Conservation (phyloP, 306 rosid species). For the Castanea crenata region DNA sequence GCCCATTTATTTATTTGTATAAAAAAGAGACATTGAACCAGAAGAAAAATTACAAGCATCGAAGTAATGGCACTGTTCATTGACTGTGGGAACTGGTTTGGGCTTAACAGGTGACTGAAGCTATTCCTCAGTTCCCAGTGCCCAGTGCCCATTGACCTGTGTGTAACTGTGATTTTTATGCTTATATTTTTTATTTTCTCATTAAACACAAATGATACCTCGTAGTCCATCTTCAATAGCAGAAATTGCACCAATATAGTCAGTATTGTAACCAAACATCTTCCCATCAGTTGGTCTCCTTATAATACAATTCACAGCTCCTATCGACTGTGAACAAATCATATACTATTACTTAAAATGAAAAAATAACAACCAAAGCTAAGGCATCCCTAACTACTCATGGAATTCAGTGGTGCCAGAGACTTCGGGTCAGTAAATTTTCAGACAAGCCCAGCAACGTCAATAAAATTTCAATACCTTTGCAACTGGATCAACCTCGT, state of each 20-base stretch:
- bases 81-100: too few relatives aligned
- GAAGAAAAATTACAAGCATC: too few relatives aligned
- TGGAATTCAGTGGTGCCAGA: neutral
- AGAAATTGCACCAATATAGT: conserved; percentile 81
- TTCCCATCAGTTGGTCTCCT: conserved; percentile 82
- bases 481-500: conserved; percentile 90
- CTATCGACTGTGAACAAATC: conserved; percentile 58
- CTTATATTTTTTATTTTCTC: neutral
- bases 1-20: too few relatives aligned
- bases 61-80: too few relatives aligned
- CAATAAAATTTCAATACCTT: conserved; percentile 51
- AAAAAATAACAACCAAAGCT: conserved; percentile 9
- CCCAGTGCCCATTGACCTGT: too few relatives aligned
- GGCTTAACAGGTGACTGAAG: too few relatives aligned
- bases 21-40: too few relatives aligned
- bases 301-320: conserved; percentile 82
- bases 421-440: neutral
- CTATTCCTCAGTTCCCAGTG: too few relatives aligned
- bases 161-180: neutral
- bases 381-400: neutral
- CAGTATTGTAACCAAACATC: conserved; percentile 81
- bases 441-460: conserved; percentile 10
- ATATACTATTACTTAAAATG: neutral
- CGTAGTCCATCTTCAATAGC: conserved; percentile 84
- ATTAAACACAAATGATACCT: conserved; percentile 45